Percentiles rank a stretch among this genome's conserved stretches.
These are phyloP conservation scores for Pseudomicrostroma phylloplanum DNA, from an alignment of 1,284 basidiomycete species.

Conservation along the genomic window DNA sequence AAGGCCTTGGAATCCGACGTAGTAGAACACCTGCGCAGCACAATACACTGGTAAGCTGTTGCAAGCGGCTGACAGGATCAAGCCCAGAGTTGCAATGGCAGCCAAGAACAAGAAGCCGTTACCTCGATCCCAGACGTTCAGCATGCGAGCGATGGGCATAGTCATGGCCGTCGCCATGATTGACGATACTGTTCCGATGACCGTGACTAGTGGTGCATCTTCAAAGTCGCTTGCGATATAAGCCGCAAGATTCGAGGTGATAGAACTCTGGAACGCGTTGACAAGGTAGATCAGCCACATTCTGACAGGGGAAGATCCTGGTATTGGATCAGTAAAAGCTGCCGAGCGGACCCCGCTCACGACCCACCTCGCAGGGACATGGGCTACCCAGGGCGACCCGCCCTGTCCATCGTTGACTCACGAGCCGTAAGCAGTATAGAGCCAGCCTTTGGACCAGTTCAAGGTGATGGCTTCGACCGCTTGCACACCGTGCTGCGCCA, in stretches of 20 bases:
- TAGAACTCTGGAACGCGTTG: constrained; percentile 45
- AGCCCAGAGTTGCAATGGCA: constrained; percentile 37
- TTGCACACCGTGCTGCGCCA: constrained; percentile 37
- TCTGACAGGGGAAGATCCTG: neutral
- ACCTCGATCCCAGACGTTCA: constrained; percentile 46
- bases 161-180: constrained; percentile 43
- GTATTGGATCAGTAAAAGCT: neutral
- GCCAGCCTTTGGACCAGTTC: constrained; percentile 36
- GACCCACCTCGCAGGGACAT: no score
- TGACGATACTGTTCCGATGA: constrained; percentile 45
- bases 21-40: constrained; percentile 33
- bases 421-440: constrained; percentile 16
- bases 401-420: no score
- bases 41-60: constrained; percentile 43
- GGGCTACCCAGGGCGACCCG: no score
- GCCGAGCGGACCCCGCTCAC: no score
- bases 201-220: constrained; percentile 46
- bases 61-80: constrained; percentile 46
- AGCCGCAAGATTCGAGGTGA: constrained; percentile 43
- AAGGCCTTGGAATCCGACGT: neutral
- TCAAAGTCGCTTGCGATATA: constrained; percentile 41
- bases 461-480: constrained; percentile 41
- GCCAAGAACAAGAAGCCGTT: constrained; percentile 37
- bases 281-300: constrained; percentile 16
- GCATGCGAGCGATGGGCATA: constrained; percentile 42